phyloP scores from a whole-genome alignment of 257 asterid species.

The Capsicum chinense region DNA sequence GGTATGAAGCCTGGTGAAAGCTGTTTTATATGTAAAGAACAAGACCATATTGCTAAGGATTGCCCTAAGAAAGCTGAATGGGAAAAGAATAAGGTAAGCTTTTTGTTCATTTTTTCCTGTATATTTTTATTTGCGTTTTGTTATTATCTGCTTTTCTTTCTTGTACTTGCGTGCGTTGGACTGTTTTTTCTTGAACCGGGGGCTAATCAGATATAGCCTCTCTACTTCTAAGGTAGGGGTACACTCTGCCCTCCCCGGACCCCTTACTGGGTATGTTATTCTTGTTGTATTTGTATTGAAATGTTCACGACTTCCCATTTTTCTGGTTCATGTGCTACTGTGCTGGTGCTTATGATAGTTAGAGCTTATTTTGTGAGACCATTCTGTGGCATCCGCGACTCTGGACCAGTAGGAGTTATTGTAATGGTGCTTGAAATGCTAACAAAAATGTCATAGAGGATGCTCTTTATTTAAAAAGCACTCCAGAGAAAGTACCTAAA shows the following conservation, averaged over 20 bases:
- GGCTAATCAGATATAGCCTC: too few relatives aligned
- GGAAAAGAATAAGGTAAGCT: constrained; percentile 86
- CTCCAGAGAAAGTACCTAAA: too few relatives aligned
- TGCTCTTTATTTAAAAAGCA: too few relatives aligned
- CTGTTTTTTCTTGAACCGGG: too few relatives aligned
- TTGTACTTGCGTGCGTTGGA: too few relatives aligned
- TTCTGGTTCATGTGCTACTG: background rate
- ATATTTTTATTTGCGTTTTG: background rate
- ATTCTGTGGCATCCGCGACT: background rate
- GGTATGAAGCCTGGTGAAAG: constrained; percentile 99
- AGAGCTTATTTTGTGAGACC: background rate
- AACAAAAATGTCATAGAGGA: background rate
- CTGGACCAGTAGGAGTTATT: background rate
- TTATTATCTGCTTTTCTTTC: too few relatives aligned
- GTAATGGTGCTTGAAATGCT: background rate
- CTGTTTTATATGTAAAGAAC: constrained; percentile 78
- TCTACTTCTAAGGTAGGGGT: too few relatives aligned
- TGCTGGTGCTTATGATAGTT: background rate
- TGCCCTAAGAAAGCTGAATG: constrained; percentile 80
- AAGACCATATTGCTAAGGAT: constrained; percentile 79
- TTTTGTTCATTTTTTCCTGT: background rate
- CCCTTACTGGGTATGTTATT: too few relatives aligned
- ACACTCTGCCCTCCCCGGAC: too few relatives aligned
- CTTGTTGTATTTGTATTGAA: too few relatives aligned
- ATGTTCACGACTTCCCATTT: too few relatives aligned